Conservation (phyloP, 2,329 filamentous ascomycete genomes). For the Fonsecaea erecta region DNA sequence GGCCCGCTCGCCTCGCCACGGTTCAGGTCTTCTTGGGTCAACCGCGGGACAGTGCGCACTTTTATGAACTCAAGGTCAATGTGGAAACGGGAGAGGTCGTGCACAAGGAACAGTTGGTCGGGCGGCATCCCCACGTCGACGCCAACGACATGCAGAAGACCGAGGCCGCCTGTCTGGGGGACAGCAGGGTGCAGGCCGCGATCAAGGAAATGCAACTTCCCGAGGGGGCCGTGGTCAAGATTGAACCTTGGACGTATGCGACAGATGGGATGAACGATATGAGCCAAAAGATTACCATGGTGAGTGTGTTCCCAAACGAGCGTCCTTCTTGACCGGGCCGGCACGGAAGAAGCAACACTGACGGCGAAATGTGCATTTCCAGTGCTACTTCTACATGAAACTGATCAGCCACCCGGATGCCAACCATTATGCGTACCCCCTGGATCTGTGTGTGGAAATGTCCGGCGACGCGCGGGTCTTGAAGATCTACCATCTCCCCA, state of each 20-base stretch:
- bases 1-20: constrained; percentile 47
- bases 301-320: constrained; percentile 34
- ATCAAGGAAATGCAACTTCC: constrained; percentile 53
- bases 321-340: neutral
- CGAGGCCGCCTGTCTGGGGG: constrained; percentile 54
- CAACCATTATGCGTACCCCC: constrained; percentile 64
- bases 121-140: constrained; percentile 56
- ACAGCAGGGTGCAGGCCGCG: constrained; percentile 51
- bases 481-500: constrained; percentile 56
- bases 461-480: constrained; percentile 57
- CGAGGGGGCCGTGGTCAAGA: constrained; percentile 49
- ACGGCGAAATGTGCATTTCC: neutral
- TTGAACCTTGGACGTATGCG: constrained; percentile 63
- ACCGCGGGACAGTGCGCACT: constrained; percentile 40
- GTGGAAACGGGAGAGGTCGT: constrained; percentile 36
- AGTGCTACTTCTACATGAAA: constrained; percentile 49
- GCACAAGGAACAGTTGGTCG: constrained; percentile 43
- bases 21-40: constrained; percentile 45
- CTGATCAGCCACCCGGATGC: constrained; percentile 52
- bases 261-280: constrained; percentile 60
- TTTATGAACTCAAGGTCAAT: constrained; percentile 44
- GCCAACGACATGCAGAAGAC: constrained; percentile 55
- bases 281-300: constrained; percentile 55
- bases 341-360: neutral
- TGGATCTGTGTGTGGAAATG: constrained; percentile 59